A percentile compares a stretch with the other conserved stretches of the same genome.
Evolutionary conservation across 257 asterid genomes (phyloP).

Genomic region (Capsicum chinense): DNA sequence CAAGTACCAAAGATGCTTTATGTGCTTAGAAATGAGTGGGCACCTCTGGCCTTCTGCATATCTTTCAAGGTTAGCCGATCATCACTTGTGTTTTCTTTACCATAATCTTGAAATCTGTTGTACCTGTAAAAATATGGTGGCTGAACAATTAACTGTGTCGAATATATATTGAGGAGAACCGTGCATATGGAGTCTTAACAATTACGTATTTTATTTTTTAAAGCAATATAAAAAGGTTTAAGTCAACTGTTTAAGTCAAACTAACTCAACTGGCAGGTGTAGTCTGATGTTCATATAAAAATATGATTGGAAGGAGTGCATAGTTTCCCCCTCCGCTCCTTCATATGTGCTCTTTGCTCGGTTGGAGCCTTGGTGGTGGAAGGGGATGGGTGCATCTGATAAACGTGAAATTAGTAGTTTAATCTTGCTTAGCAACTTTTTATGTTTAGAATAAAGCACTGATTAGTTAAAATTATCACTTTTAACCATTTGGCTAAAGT

Average conservation of each 20-base stretch:
- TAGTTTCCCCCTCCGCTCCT: not conserved
- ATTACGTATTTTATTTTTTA: not conserved
- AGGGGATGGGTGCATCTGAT: not conserved
- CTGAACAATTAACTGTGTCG: not conserved
- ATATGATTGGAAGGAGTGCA: not conserved
- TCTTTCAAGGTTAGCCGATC: slow-evolving; percentile 73
- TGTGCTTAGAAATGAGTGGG: slow-evolving; percentile 86
- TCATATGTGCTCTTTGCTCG: not conserved
- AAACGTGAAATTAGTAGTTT: not conserved
- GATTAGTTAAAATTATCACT: not conserved
- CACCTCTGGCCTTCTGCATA: slow-evolving; percentile 87
- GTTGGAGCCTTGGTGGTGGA: not conserved
- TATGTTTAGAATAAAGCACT: not conserved
- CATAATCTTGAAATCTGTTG: not conserved
- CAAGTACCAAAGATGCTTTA: slow-evolving; percentile 96
- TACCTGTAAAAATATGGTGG: not conserved
- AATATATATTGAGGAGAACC: not conserved
- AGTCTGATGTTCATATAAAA: not conserved
- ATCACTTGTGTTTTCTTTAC: not conserved
- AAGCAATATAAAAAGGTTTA: not conserved
- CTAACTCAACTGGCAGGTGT: not conserved
- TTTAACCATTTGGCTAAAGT: not conserved
- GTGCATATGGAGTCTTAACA: not conserved
- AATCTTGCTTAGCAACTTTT: not conserved
- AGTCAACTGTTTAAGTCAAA: not conserved